Evolutionary conservation across 495 filamentous ascomycete genomes (phyloP).

Genomic region (Penicillium paxilli): DNA sequence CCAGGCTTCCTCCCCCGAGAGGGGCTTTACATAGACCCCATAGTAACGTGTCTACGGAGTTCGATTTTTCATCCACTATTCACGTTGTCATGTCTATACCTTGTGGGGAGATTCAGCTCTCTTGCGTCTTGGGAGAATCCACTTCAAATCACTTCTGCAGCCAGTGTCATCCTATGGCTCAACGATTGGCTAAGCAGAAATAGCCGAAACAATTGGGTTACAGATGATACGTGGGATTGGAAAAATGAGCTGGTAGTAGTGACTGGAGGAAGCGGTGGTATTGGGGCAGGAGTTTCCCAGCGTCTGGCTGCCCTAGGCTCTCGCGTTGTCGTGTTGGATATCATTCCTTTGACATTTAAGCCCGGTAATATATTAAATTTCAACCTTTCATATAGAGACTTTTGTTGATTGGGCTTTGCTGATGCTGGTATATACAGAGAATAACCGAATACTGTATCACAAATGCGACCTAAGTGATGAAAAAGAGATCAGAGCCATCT

Average conservation of each 20-base stretch:
- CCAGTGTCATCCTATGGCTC: neutral
- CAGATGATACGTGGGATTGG: constrained; percentile 21
- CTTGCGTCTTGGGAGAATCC: no score
- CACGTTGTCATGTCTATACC: no score
- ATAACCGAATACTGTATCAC: constrained; percentile 8
- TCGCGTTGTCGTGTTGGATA: constrained; percentile 6
- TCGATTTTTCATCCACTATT: no score
- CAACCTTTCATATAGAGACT: neutral
- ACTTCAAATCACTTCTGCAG: no score
- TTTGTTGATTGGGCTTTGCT: no score
- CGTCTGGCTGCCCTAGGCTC: constrained; percentile 4
- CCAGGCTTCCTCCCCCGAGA: no score
- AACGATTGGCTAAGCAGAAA: neutral
- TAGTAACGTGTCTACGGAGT: no score
- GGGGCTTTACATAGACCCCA: no score
- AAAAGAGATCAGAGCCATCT: neutral
- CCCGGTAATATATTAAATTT: neutral
- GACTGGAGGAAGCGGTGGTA: constrained; percentile 7
- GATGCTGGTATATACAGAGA: neutral
- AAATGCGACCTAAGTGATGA: constrained; percentile 8
- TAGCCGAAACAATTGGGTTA: neutral
- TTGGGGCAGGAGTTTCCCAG: constrained; percentile 4
- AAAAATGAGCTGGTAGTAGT: constrained; percentile 8
- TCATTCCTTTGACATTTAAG: constrained; percentile 4
- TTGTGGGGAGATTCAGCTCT: no score